These are phyloP conservation scores for Mycena venus DNA, from an alignment of 768 basidiomycete species.

Conservation along the genomic window DNA sequence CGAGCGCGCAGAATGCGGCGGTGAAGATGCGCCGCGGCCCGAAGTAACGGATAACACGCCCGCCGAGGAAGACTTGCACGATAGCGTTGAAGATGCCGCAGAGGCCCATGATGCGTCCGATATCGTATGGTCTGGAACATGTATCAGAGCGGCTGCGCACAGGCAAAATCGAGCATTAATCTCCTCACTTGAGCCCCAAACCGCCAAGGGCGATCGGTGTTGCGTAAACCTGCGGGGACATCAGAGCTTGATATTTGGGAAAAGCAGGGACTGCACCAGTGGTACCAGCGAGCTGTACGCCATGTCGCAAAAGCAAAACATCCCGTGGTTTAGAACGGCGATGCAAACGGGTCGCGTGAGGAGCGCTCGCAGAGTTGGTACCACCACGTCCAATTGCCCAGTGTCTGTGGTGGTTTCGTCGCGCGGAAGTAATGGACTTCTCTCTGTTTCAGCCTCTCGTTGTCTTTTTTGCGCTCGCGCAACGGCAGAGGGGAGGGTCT, in stretches of 20 bases:
- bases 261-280: neutral
- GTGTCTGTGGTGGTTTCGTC: too few species aligned
- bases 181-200: constrained; percentile 12
- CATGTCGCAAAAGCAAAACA: constrained; percentile 11
- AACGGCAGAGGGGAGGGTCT: constrained; percentile 15
- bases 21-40: constrained; percentile 70
- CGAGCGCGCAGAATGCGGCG: constrained; percentile 44
- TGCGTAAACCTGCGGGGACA: constrained; percentile 4
- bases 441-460: too few species aligned
- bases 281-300: neutral
- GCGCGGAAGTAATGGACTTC: too few species aligned
- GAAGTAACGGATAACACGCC: constrained; percentile 61
- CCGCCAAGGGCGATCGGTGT: constrained; percentile 22
- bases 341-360: constrained; percentile 12
- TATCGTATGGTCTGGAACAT: too few species aligned
- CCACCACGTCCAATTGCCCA: neutral
- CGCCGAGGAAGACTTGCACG: constrained; percentile 68
- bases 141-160: too few species aligned
- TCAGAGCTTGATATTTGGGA: neutral
- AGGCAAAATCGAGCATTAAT: too few species aligned
- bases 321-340: constrained; percentile 5
- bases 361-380: neutral
- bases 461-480: neutral
- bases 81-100: constrained; percentile 68
- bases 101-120: constrained; percentile 62